Base-by-base conservation (phyloP, 106 monocot genomes). In the Dendrobium catenatum region DNA sequence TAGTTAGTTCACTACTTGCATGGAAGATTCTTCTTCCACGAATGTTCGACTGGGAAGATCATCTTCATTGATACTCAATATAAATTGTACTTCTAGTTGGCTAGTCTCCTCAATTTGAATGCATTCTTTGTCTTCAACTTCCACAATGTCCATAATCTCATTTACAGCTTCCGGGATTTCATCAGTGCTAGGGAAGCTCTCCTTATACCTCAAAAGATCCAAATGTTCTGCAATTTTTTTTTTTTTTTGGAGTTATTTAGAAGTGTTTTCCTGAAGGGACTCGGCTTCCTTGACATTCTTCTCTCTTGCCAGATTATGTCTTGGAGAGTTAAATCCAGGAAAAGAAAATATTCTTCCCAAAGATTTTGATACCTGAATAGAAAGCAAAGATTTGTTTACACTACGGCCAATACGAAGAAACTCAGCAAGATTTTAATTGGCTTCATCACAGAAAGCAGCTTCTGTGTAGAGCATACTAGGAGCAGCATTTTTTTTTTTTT, bases 311-410 rank as follows among this genome's bases (percentile, higher is more conserved):
- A 86, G 82, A 48, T 84, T 86, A 43, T 80, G 59, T 78, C 44
- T 80, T 55, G 94, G 86, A 72, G 90, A 86, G 15, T 51, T 13
- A 15, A 51, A 80, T 77, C 84, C 89, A n/a, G 86, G 80, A 7
- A 88, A 41, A 73, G 85, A 84, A 68, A 97, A 83, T 24, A 97
- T 75, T 85, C 72, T 90, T 9, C 83, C 92, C 68, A 94, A 84
- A 8, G 87, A 51, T 81, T 82, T 90, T 58, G 85, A 84, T 77
- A 37, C 41, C 1, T 79, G 79, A 31, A 56, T 78, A 3, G 22
- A 55, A 79, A 73, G 80, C 37, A 82, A 75, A 29, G 41, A 67
- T 49, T 68, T 73, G 5, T 68, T 85, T 66, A 48, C 31, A 33
- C 79, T 70, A 51, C 26, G 26, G 26, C 78, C 64, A 54, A 24